These are phyloP conservation scores for Graphiopsis chlorocephala DNA, from an alignment of 2,329 filamentous ascomycete genomes.

Conservation along the genomic window DNA sequence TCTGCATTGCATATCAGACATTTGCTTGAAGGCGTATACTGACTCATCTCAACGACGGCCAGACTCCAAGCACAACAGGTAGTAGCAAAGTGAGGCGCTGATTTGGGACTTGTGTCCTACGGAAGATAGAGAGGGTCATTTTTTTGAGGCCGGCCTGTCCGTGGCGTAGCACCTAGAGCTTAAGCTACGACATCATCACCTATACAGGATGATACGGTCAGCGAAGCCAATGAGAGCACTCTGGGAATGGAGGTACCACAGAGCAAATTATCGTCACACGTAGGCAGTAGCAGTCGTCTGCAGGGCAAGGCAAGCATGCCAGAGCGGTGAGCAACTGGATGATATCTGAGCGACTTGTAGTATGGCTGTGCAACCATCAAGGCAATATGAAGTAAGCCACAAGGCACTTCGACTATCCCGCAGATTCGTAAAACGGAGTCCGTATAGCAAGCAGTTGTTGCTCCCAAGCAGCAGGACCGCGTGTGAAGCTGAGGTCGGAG, in stretches of 20 bases:
- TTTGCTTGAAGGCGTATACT: not conserved
- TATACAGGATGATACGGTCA: not conserved
- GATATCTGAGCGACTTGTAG: not conserved
- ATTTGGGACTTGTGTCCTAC: not conserved
- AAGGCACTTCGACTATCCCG: not conserved
- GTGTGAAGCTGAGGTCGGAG: not conserved
- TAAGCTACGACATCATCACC: not conserved
- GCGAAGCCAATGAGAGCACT: not conserved
- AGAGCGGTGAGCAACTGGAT: not conserved
- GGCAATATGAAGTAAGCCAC: not conserved
- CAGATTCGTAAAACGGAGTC: not conserved
- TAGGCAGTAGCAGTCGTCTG: not conserved
- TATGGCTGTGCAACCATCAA: not conserved
- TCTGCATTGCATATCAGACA: not conserved
- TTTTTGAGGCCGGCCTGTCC: not conserved
- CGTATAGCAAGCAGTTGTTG: not conserved
- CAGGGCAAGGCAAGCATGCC: not conserved
- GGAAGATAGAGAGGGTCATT: not conserved
- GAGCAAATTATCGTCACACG: not conserved
- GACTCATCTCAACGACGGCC: not conserved
- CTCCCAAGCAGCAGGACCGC: not conserved
- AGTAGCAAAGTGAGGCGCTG: not conserved
- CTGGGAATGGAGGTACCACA: not conserved
- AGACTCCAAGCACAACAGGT: not conserved
- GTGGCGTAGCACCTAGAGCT: not conserved